Percentiles rank a stretch among this genome's conserved stretches.
Evolutionary conservation across 805 yeast genomes (phyloP).

Genomic region (Myxozyma mucilagina): DNA sequence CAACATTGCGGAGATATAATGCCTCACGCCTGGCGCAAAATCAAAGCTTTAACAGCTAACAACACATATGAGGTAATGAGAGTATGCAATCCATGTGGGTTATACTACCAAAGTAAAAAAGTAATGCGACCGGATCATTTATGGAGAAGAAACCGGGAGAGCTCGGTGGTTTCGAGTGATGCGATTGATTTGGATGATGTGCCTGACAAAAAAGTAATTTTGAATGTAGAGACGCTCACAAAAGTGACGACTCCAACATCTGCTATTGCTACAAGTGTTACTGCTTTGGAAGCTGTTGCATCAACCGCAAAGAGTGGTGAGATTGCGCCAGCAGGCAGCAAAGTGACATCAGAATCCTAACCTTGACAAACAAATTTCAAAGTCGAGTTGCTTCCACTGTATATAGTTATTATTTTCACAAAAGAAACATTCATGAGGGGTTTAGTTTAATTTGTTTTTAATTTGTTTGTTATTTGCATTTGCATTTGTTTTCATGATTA

Average conservation of each 20-base stretch:
- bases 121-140: slow-evolving; percentile 39
- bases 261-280: background rate
- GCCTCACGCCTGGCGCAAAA: slow-evolving; percentile 38
- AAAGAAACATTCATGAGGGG: no score
- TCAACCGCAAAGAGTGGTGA: background rate
- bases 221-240: background rate
- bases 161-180: slow-evolving; percentile 5
- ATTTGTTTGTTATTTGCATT: no score
- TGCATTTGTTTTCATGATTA: no score
- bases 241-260: background rate
- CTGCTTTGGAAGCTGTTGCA: background rate
- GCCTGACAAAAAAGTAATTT: background rate
- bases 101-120: slow-evolving; percentile 37
- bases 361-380: background rate
- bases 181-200: slow-evolving; percentile 23
- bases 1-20: slow-evolving; percentile 39
- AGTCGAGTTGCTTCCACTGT: no score
- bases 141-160: slow-evolving; percentile 33
- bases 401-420: no score
- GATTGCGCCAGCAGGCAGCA: background rate
- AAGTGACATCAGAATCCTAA: background rate
- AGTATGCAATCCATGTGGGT: slow-evolving; percentile 39
- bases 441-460: no score
- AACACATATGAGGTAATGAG: slow-evolving; percentile 16
- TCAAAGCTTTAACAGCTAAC: slow-evolving; percentile 24